Evolutionary conservation across 2,329 filamentous ascomycete species (phyloP).

Genomic region (Botryotinia calthae): DNA sequence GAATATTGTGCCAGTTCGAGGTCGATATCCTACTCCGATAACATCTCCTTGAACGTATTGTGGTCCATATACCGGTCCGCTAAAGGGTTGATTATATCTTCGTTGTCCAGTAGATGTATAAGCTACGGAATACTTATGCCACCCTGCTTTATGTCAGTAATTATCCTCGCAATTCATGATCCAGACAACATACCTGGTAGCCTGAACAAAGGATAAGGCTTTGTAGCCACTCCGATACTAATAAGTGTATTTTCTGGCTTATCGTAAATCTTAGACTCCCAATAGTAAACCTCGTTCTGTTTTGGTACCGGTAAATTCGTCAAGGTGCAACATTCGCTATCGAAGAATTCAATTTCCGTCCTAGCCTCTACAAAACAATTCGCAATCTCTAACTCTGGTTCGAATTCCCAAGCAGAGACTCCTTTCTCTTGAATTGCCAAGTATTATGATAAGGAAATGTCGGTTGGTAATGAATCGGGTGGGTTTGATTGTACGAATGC

Average conservation of each 20-base stretch:
- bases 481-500: slow-evolving; percentile 93
- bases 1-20: slow-evolving; percentile 91
- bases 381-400: slow-evolving; percentile 96
- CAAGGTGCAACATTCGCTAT: slow-evolving; percentile 87
- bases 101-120: slow-evolving; percentile 87
- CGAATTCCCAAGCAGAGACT: slow-evolving; percentile 99
- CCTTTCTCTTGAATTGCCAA: slow-evolving; percentile 98
- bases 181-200: slow-evolving; percentile 68
- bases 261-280: slow-evolving; percentile 98
- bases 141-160: slow-evolving; percentile 53
- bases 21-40: slow-evolving; percentile 90
- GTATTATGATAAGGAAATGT: slow-evolving; percentile 96
- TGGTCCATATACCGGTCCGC: slow-evolving; percentile 74
- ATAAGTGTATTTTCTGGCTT: slow-evolving; percentile 87
- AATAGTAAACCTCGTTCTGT: slow-evolving; percentile 99
- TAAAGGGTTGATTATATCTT: slow-evolving; percentile 91
- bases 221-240: slow-evolving; percentile 92
- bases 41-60: slow-evolving; percentile 90
- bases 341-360: slow-evolving; percentile 98
- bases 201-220: slow-evolving; percentile 93
- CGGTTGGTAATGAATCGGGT: slow-evolving; percentile 90
- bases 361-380: slow-evolving; percentile 97
- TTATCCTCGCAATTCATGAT: slow-evolving; percentile 6
- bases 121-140: slow-evolving; percentile 87
- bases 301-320: slow-evolving; percentile 90